phyloP scores from a whole-genome alignment of 768 basidiomycete genomes.

The Epithele typhae region DNA sequence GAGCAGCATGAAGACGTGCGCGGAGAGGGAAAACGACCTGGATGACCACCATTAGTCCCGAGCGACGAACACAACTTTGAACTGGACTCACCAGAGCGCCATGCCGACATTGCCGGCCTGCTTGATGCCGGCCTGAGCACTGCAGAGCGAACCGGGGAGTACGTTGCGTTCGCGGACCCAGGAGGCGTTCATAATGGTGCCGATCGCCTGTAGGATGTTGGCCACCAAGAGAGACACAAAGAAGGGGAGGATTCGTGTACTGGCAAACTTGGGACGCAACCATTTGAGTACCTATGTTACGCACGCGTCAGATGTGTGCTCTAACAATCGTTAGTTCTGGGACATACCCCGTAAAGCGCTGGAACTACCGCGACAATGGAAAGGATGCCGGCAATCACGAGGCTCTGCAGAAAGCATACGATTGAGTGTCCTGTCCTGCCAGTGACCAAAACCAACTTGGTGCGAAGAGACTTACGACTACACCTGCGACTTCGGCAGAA shows the following conservation, averaged over 20 bases:
- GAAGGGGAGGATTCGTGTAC: conserved; percentile 25
- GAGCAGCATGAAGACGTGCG: conserved; percentile 34
- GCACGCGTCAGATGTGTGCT: not conserved
- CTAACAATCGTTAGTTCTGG: conserved; percentile 1
- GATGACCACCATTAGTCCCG: no score
- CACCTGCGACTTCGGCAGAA: conserved; percentile 8
- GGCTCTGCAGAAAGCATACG: conserved; percentile 12
- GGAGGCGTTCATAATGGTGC: conserved; percentile 26
- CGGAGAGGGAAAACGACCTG: conserved; percentile 30
- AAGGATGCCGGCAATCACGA: conserved; percentile 23
- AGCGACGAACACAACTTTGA: no score
- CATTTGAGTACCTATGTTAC: conserved; percentile 18
- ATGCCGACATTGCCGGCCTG: conserved; percentile 41
- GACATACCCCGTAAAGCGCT: conserved; percentile 20
- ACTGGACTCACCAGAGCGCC: conserved; percentile 40
- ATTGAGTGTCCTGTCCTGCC: no score
- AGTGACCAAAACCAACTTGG: not conserved
- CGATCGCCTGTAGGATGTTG: conserved; percentile 31
- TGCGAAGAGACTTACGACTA: conserved; percentile 8
- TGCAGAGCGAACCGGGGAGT: conserved; percentile 21
- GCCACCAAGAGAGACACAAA: conserved; percentile 29
- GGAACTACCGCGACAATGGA: conserved; percentile 24
- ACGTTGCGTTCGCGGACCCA: conserved; percentile 28
- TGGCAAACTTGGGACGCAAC: conserved; percentile 12
- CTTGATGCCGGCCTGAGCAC: conserved; percentile 32